Conservation (phyloP, 768 basidiomycete genomes). For the Leccinum subtestaceum region DNA sequence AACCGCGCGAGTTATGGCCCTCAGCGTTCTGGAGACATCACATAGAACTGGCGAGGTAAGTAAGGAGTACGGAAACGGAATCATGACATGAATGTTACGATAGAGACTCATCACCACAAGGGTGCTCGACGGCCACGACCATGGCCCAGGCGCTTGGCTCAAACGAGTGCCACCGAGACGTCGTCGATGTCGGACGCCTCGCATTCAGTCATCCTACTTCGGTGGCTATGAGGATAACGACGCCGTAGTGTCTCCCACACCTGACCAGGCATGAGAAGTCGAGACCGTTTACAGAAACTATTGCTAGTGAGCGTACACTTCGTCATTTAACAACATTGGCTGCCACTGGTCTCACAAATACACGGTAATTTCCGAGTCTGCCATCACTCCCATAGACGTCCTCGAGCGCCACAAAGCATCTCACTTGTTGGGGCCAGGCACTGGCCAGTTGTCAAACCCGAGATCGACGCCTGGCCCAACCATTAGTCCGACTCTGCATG, state of each 20-base stretch:
- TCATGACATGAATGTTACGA: background rate
- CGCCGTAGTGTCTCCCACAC: slow-evolving; percentile 1
- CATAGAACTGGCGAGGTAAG: background rate
- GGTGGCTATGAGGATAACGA: background rate
- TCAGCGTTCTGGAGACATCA: background rate
- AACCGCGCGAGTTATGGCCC: background rate
- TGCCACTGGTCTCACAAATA: background rate
- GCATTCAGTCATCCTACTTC: background rate
- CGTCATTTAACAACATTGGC: background rate
- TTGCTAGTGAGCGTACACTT: background rate
- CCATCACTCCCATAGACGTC: background rate
- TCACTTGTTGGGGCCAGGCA: slow-evolving; percentile 7
- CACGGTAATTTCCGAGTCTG: background rate
- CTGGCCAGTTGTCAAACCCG: slow-evolving; percentile 66
- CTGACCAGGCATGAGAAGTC: background rate
- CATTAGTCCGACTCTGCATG: slow-evolving; percentile 12
- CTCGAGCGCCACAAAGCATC: background rate
- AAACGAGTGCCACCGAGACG: background rate
- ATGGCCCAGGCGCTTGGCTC: background rate
- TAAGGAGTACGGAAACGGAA: background rate
- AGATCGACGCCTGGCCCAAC: slow-evolving; percentile 52
- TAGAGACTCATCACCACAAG: background rate
- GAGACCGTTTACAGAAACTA: background rate
- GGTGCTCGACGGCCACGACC: background rate
- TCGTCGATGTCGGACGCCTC: background rate